These are phyloP conservation scores for Dendrobium huoshanense DNA, from an alignment of 106 monocot genomes.

Conservation along the genomic window DNA sequence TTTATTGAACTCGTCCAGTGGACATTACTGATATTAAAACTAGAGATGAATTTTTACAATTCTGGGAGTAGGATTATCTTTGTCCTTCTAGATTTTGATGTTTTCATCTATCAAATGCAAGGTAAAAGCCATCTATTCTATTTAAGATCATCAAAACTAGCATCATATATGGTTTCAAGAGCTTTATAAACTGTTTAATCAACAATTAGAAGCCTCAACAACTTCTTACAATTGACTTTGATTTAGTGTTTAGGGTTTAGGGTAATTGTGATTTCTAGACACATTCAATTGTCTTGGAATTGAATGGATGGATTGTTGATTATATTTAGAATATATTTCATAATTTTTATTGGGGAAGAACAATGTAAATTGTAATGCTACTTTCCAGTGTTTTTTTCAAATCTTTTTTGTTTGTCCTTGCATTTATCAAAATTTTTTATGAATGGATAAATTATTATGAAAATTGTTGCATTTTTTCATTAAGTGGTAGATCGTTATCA, in stretches of 20 bases:
- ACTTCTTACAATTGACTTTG: background rate
- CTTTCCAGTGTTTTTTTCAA: background rate
- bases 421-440: no score
- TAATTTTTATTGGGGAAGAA: background rate
- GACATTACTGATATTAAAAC: background rate
- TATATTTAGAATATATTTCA: background rate
- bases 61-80: background rate
- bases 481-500: background rate
- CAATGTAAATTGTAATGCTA: background rate
- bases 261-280: background rate
- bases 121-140: background rate
- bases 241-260: background rate
- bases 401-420: background rate
- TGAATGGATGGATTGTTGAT: background rate
- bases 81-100: background rate
- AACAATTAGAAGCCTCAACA: background rate
- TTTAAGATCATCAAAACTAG: background rate
- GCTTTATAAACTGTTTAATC: background rate
- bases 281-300: background rate
- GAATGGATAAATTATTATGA: background rate
- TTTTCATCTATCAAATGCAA: background rate
- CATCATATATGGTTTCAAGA: background rate
- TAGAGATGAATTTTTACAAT: background rate
- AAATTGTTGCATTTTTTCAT: background rate
- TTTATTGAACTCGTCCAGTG: background rate